Evolutionary conservation across 106 monocot species (phyloP).

Genomic region (Ottelia alismoides): DNA sequence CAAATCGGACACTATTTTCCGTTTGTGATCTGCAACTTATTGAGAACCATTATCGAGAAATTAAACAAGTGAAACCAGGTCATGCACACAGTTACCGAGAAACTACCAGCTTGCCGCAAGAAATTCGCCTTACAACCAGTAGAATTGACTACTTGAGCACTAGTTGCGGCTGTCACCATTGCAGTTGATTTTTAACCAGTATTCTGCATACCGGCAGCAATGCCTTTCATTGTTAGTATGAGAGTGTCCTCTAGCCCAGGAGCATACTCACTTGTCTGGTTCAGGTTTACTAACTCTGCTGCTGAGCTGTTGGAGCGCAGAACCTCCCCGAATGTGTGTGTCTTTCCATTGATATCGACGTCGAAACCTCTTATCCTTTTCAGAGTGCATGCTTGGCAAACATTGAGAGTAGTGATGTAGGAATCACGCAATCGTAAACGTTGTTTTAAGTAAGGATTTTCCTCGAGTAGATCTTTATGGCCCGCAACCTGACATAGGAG

Average conservation of each 20-base stretch:
- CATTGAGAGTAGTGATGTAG: conserved; percentile 63
- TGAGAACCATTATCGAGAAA: no score
- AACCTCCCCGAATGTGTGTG: conserved; percentile 34
- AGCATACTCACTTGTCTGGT: conserved; percentile 53
- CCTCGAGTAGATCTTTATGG: conserved; percentile 62
- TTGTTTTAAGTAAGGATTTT: conserved; percentile 53
- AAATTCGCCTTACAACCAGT: no score
- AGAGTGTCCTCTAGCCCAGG: conserved; percentile 69
- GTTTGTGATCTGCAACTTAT: no score
- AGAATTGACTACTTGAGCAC: no score
- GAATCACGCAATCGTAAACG: conserved; percentile 50
- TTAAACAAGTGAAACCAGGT: no score
- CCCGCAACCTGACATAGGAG: conserved; percentile 78
- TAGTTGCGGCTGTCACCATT: no score
- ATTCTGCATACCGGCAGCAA: conserved; percentile 68
- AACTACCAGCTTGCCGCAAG: no score
- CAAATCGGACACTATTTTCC: no score
- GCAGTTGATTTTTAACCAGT: no score
- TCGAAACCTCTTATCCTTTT: conserved; percentile 46
- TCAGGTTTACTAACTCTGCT: conserved; percentile 47
- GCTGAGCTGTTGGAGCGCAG: conserved; percentile 23
- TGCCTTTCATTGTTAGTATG: conserved; percentile 69
- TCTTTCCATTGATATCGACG: conserved; percentile 18
- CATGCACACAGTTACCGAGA: no score
- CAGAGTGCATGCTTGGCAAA: conserved; percentile 53